Evolutionary conservation across 1,139 yeast species (phyloP).

Genomic region (Pneumocystis wakefieldiae): DNA sequence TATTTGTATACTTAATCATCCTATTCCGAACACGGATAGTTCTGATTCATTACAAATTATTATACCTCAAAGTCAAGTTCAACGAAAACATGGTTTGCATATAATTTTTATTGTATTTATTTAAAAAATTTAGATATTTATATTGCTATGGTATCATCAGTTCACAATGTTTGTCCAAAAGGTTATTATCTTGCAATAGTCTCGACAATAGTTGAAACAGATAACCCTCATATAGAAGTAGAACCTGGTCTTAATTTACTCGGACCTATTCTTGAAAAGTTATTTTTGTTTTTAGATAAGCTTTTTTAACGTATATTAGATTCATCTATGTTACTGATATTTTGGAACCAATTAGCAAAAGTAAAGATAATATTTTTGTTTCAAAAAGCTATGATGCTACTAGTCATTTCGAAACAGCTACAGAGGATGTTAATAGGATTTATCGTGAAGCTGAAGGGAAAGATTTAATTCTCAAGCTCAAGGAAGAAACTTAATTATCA

Average conservation of each 20-base stretch:
- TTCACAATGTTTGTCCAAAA: conserved; percentile 81
- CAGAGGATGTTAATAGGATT: conserved; percentile 91
- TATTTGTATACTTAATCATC: conserved; percentile 83
- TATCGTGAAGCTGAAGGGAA: conserved; percentile 76
- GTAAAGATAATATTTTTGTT: conserved; percentile 64
- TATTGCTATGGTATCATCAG: conserved; percentile 76
- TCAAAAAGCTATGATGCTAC: conserved; percentile 88
- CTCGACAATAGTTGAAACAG: conserved; percentile 89
- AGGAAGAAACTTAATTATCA: conserved; percentile 29
- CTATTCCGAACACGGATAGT: conserved; percentile 67
- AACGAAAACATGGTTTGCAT: conserved; percentile 55
- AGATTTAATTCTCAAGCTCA: conserved; percentile 24
- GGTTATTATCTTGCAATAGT: conserved; percentile 87
- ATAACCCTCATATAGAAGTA: conserved; percentile 78
- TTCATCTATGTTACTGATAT: conserved; percentile 90
- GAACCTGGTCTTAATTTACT: conserved; percentile 88
- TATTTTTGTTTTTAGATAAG: background rate
- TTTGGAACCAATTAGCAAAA: conserved; percentile 76
- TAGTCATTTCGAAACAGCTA: conserved; percentile 89
- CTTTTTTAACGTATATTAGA: background rate
- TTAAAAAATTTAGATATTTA: conserved; percentile 39
- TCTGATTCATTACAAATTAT: conserved; percentile 86
- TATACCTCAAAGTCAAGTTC: conserved; percentile 91
- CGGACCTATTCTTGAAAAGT: conserved; percentile 61
- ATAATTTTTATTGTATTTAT: background rate